A percentile compares a stretch with the other conserved stretches of the same genome.
Evolutionary conservation across 176 grass and related monocot species (phyloP).

Genomic region (Triticum timopheevii): DNA sequence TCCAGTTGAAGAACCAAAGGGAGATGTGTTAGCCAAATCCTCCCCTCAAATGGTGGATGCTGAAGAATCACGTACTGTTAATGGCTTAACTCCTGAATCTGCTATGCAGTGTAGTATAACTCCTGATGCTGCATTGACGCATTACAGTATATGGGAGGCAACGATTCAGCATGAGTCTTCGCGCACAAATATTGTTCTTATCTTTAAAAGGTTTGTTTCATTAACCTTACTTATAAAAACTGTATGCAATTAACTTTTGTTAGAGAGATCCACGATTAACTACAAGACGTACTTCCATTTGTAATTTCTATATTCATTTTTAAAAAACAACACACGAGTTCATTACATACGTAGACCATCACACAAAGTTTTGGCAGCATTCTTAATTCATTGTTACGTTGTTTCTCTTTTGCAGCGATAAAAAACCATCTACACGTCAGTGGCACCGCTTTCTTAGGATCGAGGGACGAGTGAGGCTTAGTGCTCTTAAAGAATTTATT

Average conservation of each 20-base stretch:
- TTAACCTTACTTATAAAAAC: slow-evolving; percentile 5
- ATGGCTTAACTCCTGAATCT: slow-evolving; percentile 29
- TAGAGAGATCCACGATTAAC: not conserved
- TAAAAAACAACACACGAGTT: not conserved
- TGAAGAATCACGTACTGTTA: slow-evolving; percentile 37
- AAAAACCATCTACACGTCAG: slow-evolving; percentile 67
- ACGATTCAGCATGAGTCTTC: slow-evolving; percentile 62
- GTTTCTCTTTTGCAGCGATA: slow-evolving; percentile 51
- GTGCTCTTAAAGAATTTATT: slow-evolving; percentile 65
- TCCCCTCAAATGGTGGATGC: slow-evolving; percentile 22
- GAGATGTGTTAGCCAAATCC: slow-evolving; percentile 20
- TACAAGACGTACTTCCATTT: slow-evolving; percentile 13
- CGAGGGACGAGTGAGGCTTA: slow-evolving; percentile 67
- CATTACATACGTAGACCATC: not conserved
- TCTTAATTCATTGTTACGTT: not conserved
- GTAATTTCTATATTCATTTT: not conserved
- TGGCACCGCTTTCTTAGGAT: slow-evolving; percentile 71
- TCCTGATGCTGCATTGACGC: slow-evolving; percentile 13
- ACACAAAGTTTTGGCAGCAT: slow-evolving; percentile 6
- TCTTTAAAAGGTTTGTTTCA: slow-evolving; percentile 75
- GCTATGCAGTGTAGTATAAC: not conserved
- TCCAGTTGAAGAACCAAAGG: slow-evolving; percentile 3
- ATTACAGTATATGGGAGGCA: slow-evolving; percentile 64
- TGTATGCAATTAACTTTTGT: not conserved
- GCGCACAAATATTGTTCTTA: slow-evolving; percentile 44